Base-by-base conservation (phyloP, 108 stramenopile species). In the Nitzschia putrida region DNA sequence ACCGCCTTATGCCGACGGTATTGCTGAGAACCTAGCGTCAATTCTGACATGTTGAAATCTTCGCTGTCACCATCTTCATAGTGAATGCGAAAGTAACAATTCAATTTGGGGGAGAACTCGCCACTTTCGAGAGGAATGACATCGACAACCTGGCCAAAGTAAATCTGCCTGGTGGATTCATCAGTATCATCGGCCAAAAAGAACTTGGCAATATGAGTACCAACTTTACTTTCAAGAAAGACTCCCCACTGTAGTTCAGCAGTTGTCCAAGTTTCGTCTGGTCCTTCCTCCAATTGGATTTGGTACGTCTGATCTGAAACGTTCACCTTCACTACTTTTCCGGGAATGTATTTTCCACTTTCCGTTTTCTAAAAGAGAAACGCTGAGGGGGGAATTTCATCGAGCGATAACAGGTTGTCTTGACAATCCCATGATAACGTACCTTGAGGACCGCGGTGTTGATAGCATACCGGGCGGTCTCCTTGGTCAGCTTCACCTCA, bases 11-110 rank as follows among this genome's bases (percentile, higher is more conserved):
- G 2, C 24, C 54, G 54, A 55, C 60, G 53, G 22, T 66, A 42
- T 7, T 54, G 39, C 42, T 65, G 21, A 20, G 13, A 23, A 24
- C 64, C 63, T 40, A 29, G 38, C 23, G 23, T 9, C 54, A 73
- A 52, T 7, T 71, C 69, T 7, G 5, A 22, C n/a, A 8, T 8
- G 50, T 71, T 58, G 34, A 61, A 71, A 37, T 71, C 69, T 55
- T 72, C 71, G 18, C 9, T 18, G 44, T 72, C 71, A 16, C 53
- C 71, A 41, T 72, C 73, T 73, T 73, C 72, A 42, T 60, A 68
- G 8, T 13, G 14, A 44, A 74, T 60, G 3, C 45, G 44, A 20
- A 49, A 70, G 50, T 59, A 58, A 12, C 16, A 23, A 45, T 9
- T 52, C 58, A 26, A 47, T 37, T 13, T 64, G 9, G 25, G 9